Percentiles rank a stretch among this genome's conserved stretches.
phyloP scores from a whole-genome alignment of 768 basidiomycete genomes.

The Trametes cingulata region DNA sequence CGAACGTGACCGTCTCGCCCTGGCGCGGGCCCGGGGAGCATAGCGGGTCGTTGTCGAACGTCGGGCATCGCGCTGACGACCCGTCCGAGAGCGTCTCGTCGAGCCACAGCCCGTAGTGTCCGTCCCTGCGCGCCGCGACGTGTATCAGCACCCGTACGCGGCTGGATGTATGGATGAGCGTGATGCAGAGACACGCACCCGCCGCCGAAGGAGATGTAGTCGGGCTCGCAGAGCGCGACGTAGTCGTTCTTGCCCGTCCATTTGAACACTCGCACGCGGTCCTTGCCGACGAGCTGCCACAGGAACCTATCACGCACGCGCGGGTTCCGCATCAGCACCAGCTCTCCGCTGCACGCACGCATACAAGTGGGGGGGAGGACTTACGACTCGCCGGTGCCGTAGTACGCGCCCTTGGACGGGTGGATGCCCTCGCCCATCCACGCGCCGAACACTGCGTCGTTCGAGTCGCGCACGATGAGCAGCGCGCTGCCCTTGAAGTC shows the following conservation, averaged over 20 bases:
- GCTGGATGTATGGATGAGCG: neutral
- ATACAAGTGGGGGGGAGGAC: conserved; percentile 17
- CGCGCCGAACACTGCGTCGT: conserved; percentile 72
- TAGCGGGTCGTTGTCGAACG: conserved; percentile 84
- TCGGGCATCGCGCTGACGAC: conserved; percentile 80
- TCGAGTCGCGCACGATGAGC: conserved; percentile 64
- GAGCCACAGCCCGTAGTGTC: conserved; percentile 78
- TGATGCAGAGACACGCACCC: conserved; percentile 52
- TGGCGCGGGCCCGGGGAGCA: conserved; percentile 51
- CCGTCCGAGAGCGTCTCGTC: conserved; percentile 81
- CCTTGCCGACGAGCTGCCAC: conserved; percentile 58
- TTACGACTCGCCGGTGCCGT: conserved; percentile 88
- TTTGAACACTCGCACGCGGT: conserved; percentile 59
- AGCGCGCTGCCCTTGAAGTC: conserved; percentile 50
- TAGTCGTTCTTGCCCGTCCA: conserved; percentile 93
- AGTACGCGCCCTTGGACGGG: conserved; percentile 66
- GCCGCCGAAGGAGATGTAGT: conserved; percentile 86
- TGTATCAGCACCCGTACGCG: neutral
- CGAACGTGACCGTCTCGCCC: conserved; percentile 66
- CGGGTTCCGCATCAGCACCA: neutral
- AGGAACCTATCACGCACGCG: conserved; percentile 55
- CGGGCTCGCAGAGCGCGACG: conserved; percentile 80
- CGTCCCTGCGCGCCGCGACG: conserved; percentile 17
- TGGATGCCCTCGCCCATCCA: conserved; percentile 78
- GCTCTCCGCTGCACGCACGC: no score